Percentiles rank a stretch among this genome's conserved stretches.
Conservation (phyloP, 78 protist species). For the Dictyostelium citrinum region DNA sequence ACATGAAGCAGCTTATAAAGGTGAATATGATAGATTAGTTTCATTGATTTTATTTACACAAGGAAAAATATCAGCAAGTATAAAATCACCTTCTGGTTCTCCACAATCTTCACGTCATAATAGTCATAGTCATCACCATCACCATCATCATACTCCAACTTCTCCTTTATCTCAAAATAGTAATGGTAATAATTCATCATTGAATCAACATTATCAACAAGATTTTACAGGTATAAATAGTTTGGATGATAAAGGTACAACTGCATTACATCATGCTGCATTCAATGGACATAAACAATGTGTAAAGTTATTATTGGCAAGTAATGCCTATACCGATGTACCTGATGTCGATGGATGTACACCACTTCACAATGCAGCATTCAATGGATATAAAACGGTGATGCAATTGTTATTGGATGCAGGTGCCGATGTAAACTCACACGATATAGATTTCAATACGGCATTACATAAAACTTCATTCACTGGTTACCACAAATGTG, state of each 20-base stretch:
- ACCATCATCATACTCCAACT: background rate
- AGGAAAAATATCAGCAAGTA: background rate
- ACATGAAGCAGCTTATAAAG: constrained; percentile 70
- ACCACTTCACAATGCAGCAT: constrained; percentile 81
- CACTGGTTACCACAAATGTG: constrained; percentile 70
- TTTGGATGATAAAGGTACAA: constrained; percentile 69
- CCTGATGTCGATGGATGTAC: constrained; percentile 75
- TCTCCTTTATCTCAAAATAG: background rate
- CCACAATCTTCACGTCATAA: background rate
- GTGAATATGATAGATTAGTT: constrained; percentile 57
- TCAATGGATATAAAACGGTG: constrained; percentile 64
- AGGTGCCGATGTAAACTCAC: constrained; percentile 54
- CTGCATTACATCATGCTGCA: constrained; percentile 80
- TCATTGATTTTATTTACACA: constrained; percentile 50
- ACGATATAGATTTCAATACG: constrained; percentile 63
- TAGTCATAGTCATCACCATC: background rate
- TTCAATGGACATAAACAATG: constrained; percentile 79
- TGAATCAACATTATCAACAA: constrained; percentile 2
- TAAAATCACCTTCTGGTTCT: background rate
- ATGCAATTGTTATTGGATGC: constrained; percentile 29
- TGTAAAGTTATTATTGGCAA: constrained; percentile 56
- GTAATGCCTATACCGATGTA: constrained; percentile 47
- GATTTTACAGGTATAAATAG: constrained; percentile 58
- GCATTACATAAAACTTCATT: constrained; percentile 65
- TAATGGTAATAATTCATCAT: background rate